These are phyloP conservation scores for Anthostomella pinea DNA, from an alignment of 2,329 filamentous ascomycete species.

Conservation along the genomic window DNA sequence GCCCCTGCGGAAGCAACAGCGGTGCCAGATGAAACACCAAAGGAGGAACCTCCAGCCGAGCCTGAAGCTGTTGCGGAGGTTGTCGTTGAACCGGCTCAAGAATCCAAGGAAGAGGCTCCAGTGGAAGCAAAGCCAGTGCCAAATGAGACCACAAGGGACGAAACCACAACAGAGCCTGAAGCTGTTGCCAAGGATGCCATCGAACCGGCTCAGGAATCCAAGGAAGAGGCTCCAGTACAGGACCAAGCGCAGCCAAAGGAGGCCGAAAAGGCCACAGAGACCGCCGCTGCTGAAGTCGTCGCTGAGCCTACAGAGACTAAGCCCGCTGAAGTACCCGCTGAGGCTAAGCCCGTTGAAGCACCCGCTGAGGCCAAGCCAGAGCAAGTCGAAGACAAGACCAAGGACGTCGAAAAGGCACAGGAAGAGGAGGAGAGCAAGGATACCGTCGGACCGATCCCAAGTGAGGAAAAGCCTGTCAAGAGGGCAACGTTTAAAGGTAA, in stretches of 20 bases:
- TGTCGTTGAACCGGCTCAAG: not conserved
- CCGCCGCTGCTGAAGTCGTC: not conserved
- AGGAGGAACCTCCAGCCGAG: conserved; percentile 4
- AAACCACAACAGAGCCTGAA: not conserved
- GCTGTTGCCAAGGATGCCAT: not conserved
- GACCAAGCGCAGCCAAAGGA: not conserved
- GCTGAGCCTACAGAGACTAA: too few species aligned
- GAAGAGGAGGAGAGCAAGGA: conserved; percentile 38
- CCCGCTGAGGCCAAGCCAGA: not conserved
- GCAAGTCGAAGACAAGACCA: not conserved
- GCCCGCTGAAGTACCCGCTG: too few species aligned
- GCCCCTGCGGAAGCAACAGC: too few species aligned
- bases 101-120: not conserved
- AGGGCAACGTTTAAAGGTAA: conserved; percentile 44
- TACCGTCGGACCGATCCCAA: conserved; percentile 37
- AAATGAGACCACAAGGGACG: not conserved
- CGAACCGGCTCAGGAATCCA: not conserved
- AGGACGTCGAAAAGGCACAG: conserved; percentile 4
- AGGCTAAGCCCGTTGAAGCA: not conserved
- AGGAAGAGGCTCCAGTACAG: conserved; percentile 6
- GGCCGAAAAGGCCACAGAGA: not conserved
- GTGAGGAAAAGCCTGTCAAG: conserved; percentile 30
- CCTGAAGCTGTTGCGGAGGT: not conserved
- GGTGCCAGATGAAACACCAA: not conserved
- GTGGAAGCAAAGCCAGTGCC: not conserved